Base-by-base conservation (phyloP, 768 basidiomycete species). In the Naganishia friedmannii region DNA sequence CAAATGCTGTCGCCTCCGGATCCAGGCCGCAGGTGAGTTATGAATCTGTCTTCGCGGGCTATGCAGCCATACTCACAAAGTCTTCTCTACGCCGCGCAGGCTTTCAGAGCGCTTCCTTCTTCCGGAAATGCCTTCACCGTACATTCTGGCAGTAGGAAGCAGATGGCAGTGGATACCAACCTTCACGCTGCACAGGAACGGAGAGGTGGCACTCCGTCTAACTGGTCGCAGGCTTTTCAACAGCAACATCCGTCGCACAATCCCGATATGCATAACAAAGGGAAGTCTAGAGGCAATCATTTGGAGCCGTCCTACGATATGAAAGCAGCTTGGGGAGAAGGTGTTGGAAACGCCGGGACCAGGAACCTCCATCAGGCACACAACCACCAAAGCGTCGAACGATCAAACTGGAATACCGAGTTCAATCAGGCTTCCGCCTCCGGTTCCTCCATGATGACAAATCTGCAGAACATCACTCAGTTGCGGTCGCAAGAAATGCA, bases 191-290 rank as follows among this genome's bases (percentile, higher is more conserved):
- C 37, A 2, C 23, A 28, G 19, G 23, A 31, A 12, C 23, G 37
- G 23, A 26, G 39, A 37, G 10, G 1, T 1, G 60, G 17, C 8
- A 12, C 10, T 29, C 12, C 60, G 12, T 45, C 60, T 7, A 23
- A 21, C 21, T 63, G 60, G 60, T 63, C 60, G n/a, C 60, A 63
- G 4, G 39, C 60, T 12, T 63, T 46, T 21, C 60, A 63, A 42
- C 60, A 63, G 26, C 60, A 63, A 3, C 37, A 45, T 26, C n/a
- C n/a, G 21, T 21, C 39, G 15, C 42, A 46, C 6, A 4, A 45
- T 45, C 23, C 60, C 3, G 39, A 12, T 9, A 45, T 63, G 4
- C 60, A 63, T 42, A 26, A 26, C 39, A 63, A 63, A 42, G 60
- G 60, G 15, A 63, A 63, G 26, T 63, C 60, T 1, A 63, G 42